Evolutionary conservation across 208 protist species (phyloP).

Genomic region (Polymyxa betae): DNA sequence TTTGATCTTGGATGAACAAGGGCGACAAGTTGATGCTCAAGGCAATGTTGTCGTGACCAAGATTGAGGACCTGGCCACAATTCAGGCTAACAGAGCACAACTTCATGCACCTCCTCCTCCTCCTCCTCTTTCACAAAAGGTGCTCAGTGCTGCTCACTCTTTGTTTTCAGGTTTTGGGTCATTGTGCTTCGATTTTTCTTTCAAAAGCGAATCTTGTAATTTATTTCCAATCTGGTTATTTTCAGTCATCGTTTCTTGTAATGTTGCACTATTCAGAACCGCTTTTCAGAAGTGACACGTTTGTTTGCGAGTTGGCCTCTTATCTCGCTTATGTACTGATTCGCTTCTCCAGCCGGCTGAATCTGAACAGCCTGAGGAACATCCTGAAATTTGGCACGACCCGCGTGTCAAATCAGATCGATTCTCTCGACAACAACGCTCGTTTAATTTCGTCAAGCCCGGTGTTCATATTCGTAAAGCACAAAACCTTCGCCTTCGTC

Average conservation of each 20-base stretch:
- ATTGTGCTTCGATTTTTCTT: too few species aligned
- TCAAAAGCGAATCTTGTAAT: too few species aligned
- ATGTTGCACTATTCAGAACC: too few species aligned
- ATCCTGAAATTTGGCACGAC: neutral
- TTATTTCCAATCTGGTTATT: too few species aligned
- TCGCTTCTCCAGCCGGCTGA: neutral
- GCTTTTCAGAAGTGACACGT: too few species aligned
- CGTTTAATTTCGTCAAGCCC: conserved; percentile 45
- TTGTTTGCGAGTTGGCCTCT: too few species aligned
- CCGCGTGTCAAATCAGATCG: neutral
- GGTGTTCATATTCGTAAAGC: conserved; percentile 18
- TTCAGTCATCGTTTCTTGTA: too few species aligned
- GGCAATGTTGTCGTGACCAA: neutral
- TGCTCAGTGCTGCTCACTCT: too few species aligned
- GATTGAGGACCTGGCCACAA: conserved; percentile 5
- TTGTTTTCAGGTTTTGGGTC: too few species aligned
- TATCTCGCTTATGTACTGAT: neutral
- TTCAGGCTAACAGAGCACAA: neutral
- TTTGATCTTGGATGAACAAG: conserved; percentile 37
- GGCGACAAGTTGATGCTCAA: conserved; percentile 1
- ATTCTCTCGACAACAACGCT: neutral
- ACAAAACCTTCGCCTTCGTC: conserved; percentile 41
- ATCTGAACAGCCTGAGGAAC: neutral
- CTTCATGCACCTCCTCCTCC: neutral
- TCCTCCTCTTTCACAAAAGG: too few species aligned